phyloP scores from a whole-genome alignment of 345 rosid species.

The Viola odorata region DNA sequence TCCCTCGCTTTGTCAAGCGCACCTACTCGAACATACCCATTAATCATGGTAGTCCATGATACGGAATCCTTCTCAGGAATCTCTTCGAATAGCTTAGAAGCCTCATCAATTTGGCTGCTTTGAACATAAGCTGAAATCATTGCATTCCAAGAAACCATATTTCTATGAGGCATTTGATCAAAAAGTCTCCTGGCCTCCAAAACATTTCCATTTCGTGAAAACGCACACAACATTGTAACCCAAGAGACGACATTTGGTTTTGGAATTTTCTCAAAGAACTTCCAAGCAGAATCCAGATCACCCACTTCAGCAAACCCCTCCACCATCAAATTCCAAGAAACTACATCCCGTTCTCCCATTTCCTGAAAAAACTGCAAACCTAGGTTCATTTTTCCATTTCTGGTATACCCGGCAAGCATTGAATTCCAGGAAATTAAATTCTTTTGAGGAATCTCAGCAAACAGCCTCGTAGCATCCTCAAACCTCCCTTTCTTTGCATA shows the following conservation, averaged over 20 bases:
- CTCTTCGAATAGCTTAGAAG: constrained; percentile 30
- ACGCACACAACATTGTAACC: constrained; percentile 39
- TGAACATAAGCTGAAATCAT: constrained; percentile 35
- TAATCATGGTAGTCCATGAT: constrained; percentile 40
- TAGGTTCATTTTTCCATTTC: constrained; percentile 18
- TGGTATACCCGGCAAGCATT: constrained; percentile 34
- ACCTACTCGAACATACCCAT: constrained; percentile 34
- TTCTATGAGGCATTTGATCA: constrained; percentile 30
- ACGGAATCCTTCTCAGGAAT: constrained; percentile 35
- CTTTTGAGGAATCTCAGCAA: constrained; percentile 32
- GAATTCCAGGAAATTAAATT: constrained; percentile 41
- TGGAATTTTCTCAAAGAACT: constrained; percentile 27
- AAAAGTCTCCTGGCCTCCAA: constrained; percentile 30
- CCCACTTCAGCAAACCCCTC: constrained; percentile 27
- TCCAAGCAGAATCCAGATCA: constrained; percentile 34
- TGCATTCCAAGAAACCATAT: constrained; percentile 40
- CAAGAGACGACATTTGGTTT: constrained; percentile 29
- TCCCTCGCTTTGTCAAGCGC: constrained; percentile 32
- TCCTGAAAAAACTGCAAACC: constrained; percentile 13
- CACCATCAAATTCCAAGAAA: constrained; percentile 33
- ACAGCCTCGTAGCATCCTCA: constrained; percentile 28
- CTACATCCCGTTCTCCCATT: constrained; percentile 13
- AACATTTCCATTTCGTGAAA: constrained; percentile 19
- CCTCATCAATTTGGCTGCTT: constrained; percentile 22
- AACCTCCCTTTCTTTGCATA: constrained; percentile 31